phyloP scores from a whole-genome alignment of 129 eudicot species.

The Apium graveolens region DNA sequence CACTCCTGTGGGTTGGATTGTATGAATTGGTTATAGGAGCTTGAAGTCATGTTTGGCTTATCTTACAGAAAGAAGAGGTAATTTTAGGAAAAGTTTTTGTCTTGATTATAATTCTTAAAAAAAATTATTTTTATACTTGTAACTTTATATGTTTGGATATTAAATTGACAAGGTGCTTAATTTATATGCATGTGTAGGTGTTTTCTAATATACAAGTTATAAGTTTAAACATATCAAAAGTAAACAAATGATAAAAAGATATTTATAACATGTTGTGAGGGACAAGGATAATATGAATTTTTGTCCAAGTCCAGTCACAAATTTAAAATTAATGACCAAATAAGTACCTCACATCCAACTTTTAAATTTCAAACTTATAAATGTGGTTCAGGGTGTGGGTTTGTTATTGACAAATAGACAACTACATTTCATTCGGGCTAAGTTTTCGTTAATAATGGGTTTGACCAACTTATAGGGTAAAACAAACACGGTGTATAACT shows the following conservation, averaged over 20 bases:
- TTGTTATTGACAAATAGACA: not conserved
- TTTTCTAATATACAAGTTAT: no score
- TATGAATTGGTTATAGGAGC: conserved; percentile 13
- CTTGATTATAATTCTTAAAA: no score
- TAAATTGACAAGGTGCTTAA: not conserved
- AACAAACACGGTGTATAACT: not conserved
- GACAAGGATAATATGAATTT: not conserved
- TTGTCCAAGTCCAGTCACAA: not conserved
- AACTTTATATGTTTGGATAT: no score
- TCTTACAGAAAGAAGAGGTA: not conserved
- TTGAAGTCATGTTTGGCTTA: conserved; percentile 1
- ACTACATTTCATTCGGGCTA: not conserved
- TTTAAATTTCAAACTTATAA: no score
- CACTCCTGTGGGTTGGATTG: not conserved
- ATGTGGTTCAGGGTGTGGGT: not conserved
- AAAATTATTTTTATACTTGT: no score
- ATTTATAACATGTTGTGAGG: not conserved
- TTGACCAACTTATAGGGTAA: not conserved
- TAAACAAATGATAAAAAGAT: not conserved
- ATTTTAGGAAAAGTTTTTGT: no score
- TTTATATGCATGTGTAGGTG: not conserved
- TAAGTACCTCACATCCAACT: not conserved
- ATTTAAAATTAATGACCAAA: no score
- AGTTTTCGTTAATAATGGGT: not conserved
- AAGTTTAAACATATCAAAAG: no score